These are phyloP conservation scores for Neolentinus lepideus DNA, from an alignment of 1,284 basidiomycete genomes.

Conservation along the genomic window DNA sequence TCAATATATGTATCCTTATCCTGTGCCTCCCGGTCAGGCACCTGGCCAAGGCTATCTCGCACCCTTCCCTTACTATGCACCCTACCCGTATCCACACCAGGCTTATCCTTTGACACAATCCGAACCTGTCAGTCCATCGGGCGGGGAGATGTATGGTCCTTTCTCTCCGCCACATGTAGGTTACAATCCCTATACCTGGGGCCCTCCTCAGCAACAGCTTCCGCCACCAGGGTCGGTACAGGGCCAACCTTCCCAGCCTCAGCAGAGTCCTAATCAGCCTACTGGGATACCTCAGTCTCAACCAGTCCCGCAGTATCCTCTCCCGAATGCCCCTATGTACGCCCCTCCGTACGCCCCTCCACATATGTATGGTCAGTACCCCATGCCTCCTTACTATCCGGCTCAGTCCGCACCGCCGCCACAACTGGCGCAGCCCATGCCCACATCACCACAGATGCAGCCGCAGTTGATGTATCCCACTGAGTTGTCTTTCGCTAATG, in stretches of 20 bases:
- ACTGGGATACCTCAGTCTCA: slow-evolving; percentile 13
- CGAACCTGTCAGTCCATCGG: slow-evolving; percentile 26
- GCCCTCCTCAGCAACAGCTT: slow-evolving; percentile 25
- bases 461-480: slow-evolving; percentile 22
- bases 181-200: slow-evolving; percentile 20
- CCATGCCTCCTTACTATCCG: slow-evolving; percentile 40
- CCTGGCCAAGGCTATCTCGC: slow-evolving; percentile 27
- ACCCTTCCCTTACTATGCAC: slow-evolving; percentile 32
- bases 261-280: slow-evolving; percentile 21
- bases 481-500: slow-evolving; percentile 13
- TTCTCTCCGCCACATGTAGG: slow-evolving; percentile 5
- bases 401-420: slow-evolving; percentile 21
- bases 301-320: slow-evolving; percentile 5
- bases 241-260: slow-evolving; percentile 22
- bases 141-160: slow-evolving; percentile 25
- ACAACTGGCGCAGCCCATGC: slow-evolving; percentile 20
- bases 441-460: slow-evolving; percentile 10
- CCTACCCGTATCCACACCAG: slow-evolving; percentile 31
- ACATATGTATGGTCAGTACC: slow-evolving; percentile 33
- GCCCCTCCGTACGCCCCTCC: slow-evolving; percentile 27
- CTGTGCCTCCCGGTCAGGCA: slow-evolving; percentile 17
- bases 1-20: slow-evolving; percentile 26
- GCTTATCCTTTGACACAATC: slow-evolving; percentile 21
- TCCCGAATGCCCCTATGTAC: background rate
- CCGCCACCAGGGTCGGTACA: slow-evolving; percentile 12